Percentiles rank a stretch among this genome's conserved stretches.
Conservation (phyloP, 345 rosid species). For the Erodium maritimum region DNA sequence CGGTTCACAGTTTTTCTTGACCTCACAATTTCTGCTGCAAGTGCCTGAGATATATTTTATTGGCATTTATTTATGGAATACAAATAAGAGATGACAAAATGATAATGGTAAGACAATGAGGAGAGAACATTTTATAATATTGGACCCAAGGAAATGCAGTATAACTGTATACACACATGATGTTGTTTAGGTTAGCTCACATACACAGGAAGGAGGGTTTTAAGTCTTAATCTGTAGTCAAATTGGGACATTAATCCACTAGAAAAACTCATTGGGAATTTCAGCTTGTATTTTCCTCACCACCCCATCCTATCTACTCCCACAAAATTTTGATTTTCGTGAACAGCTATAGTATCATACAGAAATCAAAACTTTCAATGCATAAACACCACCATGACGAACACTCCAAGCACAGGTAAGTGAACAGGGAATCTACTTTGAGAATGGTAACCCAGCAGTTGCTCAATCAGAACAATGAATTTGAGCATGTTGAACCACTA, state of each 20-base stretch:
- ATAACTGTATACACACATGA: background rate
- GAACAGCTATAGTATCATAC: too few species aligned
- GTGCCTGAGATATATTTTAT: slow-evolving; percentile 38
- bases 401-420: background rate
- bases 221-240: too few species aligned
- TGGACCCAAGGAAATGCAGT: background rate
- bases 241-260: too few species aligned
- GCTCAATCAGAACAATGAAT: background rate
- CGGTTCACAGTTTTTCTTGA: slow-evolving; percentile 79
- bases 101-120: background rate
- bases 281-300: too few species aligned
- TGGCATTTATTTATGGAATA: background rate
- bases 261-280: too few species aligned
- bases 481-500: background rate
- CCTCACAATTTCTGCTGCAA: slow-evolving; percentile 71
- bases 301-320: background rate
- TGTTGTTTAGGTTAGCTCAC: too few species aligned
- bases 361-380: too few species aligned
- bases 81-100: slow-evolving; percentile 7
- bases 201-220: too few species aligned
- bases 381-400: background rate
- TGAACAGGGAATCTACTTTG: background rate
- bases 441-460: background rate
- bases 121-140: background rate
- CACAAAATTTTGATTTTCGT: too few species aligned